Conservation (phyloP, 371 early-diverging fungal genomes). For the Vairimorpha ceranae region DNA sequence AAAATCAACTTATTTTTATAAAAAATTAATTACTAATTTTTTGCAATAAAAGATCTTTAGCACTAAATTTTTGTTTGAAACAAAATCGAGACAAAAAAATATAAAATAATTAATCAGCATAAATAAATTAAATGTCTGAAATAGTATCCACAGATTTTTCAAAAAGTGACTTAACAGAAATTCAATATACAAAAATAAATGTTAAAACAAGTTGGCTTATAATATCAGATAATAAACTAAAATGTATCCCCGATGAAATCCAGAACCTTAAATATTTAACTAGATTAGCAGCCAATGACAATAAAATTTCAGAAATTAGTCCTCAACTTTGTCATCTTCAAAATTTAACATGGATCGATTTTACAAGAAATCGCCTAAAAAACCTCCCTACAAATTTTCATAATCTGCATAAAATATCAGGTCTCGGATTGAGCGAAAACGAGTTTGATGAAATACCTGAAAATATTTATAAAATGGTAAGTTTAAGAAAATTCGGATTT, state of each 20-base stretch:
- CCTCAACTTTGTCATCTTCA: constrained; percentile 46
- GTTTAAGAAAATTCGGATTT: constrained; percentile 66
- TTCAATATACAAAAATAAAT: constrained; percentile 40
- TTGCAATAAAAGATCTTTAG: no score
- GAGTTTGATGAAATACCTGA: constrained; percentile 62
- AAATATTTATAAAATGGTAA: constrained; percentile 63
- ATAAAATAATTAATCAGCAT: background rate
- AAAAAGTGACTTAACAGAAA: constrained; percentile 25
- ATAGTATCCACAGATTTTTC: constrained; percentile 39
- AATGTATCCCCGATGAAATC: constrained; percentile 52
- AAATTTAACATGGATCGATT: constrained; percentile 62
- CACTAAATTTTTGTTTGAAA: no score
- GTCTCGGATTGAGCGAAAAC: constrained; percentile 65
- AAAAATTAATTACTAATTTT: no score
- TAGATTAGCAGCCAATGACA: constrained; percentile 63
- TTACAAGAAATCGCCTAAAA: constrained; percentile 61
- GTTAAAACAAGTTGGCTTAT: constrained; percentile 59
- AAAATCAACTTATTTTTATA: no score
- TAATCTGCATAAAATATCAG: constrained; percentile 64
- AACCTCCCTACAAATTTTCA: constrained; percentile 63
- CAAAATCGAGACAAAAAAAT: no score
- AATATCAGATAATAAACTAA: constrained; percentile 61
- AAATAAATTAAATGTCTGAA: constrained; percentile 40
- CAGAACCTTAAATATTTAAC: constrained; percentile 49
- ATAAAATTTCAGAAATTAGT: constrained; percentile 55